These are phyloP conservation scores for Plasmodium relictum DNA, from an alignment of 169 alveolate species.

Conservation along the genomic window DNA sequence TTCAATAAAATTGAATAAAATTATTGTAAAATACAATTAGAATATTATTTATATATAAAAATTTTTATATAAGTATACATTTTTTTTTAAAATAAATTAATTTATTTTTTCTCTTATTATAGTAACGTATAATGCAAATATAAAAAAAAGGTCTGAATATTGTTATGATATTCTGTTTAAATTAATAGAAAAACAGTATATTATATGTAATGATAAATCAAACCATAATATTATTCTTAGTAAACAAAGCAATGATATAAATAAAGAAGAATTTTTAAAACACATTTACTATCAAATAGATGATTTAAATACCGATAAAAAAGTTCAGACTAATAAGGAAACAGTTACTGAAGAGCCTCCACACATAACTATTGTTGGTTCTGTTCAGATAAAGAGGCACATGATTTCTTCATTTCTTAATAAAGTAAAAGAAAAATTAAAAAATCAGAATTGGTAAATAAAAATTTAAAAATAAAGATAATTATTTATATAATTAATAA, in stretches of 20 bases:
- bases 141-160: conserved; percentile 16
- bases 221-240: background rate
- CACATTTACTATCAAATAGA: conserved; percentile 52
- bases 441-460: conserved; percentile 47
- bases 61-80: background rate
- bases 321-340: background rate
- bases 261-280: conserved; percentile 25
- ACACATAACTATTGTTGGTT: conserved; percentile 54
- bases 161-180: conserved; percentile 29
- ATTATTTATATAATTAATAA: too few relatives aligned
- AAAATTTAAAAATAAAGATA: background rate
- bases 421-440: conserved; percentile 37
- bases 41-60: background rate
- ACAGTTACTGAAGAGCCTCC: conserved; percentile 12
- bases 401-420: conserved; percentile 46
- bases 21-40: background rate
- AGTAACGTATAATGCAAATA: conserved; percentile 27
- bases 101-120: background rate
- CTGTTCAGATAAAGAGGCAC: conserved; percentile 48
- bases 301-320: conserved; percentile 20
- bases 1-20: conserved; percentile 14
- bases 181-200: conserved; percentile 27
- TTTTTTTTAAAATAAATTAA: background rate
- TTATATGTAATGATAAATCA: background rate
- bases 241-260: background rate